A percentile compares a stretch with the other conserved stretches of the same genome.
Evolutionary conservation across 352 stramenopile species (phyloP).

Genomic region (Phytophthora vignae): DNA sequence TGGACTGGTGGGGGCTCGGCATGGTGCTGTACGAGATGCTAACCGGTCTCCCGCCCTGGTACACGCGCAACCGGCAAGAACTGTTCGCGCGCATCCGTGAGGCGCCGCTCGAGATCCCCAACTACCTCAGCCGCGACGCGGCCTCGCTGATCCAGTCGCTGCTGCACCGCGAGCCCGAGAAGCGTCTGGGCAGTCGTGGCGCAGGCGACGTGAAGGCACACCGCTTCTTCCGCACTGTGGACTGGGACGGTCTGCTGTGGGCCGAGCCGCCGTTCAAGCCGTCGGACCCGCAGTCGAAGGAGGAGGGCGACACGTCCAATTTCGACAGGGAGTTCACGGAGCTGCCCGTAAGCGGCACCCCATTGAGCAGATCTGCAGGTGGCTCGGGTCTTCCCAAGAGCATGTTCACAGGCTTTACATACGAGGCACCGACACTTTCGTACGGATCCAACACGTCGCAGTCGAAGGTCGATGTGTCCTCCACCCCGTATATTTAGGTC

Average conservation of each 20-base stretch:
- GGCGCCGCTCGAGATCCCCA: conserved; percentile 82
- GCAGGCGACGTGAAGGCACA: conserved; percentile 86
- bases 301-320: conserved; percentile 89
- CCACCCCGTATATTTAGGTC: conserved; percentile 89
- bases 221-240: conserved; percentile 86
- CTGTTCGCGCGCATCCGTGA: conserved; percentile 84
- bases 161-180: conserved; percentile 86
- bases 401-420: conserved; percentile 91
- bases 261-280: conserved; percentile 89
- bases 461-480: conserved; percentile 87
- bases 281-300: conserved; percentile 84
- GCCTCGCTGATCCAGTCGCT: conserved; percentile 82
- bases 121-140: conserved; percentile 74
- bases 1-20: conserved; percentile 93
- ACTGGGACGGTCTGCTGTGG: conserved; percentile 90
- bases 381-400: conserved; percentile 69
- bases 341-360: conserved; percentile 82
- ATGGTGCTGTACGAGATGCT: conserved; percentile 93
- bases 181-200: conserved; percentile 83
- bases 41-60: conserved; percentile 86
- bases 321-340: conserved; percentile 93
- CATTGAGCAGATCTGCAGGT: conserved; percentile 73
- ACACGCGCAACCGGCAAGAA: conserved; percentile 87
- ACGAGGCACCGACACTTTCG: conserved; percentile 84
- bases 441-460: conserved; percentile 89